phyloP scores from a whole-genome alignment of 75 land plant genomes.

The Cryptomeria japonica region DNA sequence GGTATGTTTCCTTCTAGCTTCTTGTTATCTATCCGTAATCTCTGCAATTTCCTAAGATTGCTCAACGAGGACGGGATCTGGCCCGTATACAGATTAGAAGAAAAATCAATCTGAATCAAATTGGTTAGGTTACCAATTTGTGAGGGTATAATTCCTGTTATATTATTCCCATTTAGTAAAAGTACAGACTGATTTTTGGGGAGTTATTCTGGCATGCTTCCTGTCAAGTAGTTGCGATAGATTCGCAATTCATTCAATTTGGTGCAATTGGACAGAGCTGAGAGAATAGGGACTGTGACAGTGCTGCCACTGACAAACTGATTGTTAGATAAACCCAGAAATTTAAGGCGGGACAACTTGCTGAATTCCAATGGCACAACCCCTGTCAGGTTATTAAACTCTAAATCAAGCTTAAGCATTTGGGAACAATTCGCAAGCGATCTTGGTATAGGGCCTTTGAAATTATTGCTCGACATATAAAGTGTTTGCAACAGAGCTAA shows the following conservation, averaged over 20 bases:
- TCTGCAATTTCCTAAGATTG: constrained; percentile 7
- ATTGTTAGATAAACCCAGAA: background rate
- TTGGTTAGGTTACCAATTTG: constrained; percentile 11
- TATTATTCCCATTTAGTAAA: background rate
- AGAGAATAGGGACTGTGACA: background rate
- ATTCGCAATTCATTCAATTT: background rate
- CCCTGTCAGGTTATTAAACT: constrained; percentile 28
- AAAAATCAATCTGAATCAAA: constrained; percentile 11
- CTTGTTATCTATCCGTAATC: constrained; percentile 15
- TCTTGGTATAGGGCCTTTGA: constrained; percentile 14
- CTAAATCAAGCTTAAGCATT: constrained; percentile 8
- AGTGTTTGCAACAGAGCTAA: background rate
- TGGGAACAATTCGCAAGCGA: constrained; percentile 19
- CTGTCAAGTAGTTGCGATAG: constrained; percentile 8
- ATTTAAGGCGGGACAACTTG: background rate
- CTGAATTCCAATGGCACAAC: constrained; percentile 19
- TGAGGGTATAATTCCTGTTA: background rate
- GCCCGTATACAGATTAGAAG: constrained; percentile 20
- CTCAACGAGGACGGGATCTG: constrained; percentile 15
- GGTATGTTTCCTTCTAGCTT: constrained; percentile 23
- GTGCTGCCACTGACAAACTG: background rate
- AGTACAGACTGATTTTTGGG: background rate
- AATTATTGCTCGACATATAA: background rate
- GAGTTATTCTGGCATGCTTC: background rate
- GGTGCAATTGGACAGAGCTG: constrained; percentile 8